These are phyloP conservation scores for Penicillium desertorum DNA, from an alignment of 495 filamentous ascomycete genomes.

Conservation along the genomic window DNA sequence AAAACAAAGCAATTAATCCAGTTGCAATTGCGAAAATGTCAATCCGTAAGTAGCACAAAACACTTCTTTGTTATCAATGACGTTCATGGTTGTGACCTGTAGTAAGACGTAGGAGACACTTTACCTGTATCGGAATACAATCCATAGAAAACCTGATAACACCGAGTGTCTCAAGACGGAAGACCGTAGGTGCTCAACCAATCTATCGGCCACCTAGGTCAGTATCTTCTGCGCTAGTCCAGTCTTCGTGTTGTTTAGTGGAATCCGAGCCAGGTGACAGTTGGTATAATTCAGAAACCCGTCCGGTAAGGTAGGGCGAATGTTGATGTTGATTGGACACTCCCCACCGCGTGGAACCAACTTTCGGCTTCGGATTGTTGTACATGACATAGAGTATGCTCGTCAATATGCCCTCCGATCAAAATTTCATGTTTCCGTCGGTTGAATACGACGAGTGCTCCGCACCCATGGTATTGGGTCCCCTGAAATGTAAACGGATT, in stretches of 20 bases:
- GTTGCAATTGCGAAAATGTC: no score
- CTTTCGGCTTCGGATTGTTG: slow-evolving; percentile 36
- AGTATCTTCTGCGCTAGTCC: slow-evolving; percentile 44
- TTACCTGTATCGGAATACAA: slow-evolving; percentile 31
- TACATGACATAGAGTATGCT: slow-evolving; percentile 42
- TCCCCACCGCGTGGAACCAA: slow-evolving; percentile 35
- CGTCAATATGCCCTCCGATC: slow-evolving; percentile 38
- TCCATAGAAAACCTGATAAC: slow-evolving; percentile 24
- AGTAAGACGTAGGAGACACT: slow-evolving; percentile 13
- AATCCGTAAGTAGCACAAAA: no score
- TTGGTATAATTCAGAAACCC: slow-evolving; percentile 36
- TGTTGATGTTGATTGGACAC: slow-evolving; percentile 48
- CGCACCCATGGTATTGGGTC: slow-evolving; percentile 6
- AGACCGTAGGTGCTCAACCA: slow-evolving; percentile 24
- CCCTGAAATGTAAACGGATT: slow-evolving; percentile 40
- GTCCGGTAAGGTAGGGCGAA: slow-evolving; percentile 35
- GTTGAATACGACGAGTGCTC: slow-evolving; percentile 41
- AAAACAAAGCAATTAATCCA: no score
- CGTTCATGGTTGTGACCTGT: no score
- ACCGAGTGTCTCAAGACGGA: slow-evolving; percentile 5
- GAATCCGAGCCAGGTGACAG: slow-evolving; percentile 23
- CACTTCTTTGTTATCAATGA: no score
- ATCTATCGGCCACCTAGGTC: slow-evolving; percentile 29
- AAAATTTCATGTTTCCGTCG: slow-evolving; percentile 40
- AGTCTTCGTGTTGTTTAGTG: no score